Evolutionary conservation across 257 asterid genomes (phyloP), one percentile per base, ranked within the genome.

Genomic region (Solanum dulcamara): DNA sequence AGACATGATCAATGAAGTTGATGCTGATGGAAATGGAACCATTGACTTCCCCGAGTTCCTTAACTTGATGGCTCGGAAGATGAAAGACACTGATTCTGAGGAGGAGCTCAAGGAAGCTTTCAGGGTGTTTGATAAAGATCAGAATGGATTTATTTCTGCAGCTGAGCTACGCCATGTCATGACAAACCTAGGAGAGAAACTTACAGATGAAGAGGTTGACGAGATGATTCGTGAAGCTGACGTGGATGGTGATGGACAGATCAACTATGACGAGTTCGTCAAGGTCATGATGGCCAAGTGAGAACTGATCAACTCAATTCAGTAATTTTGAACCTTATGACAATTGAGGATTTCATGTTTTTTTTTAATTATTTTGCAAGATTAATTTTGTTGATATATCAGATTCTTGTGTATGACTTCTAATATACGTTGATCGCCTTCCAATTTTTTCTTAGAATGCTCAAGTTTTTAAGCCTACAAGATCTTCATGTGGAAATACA

Each of bases 281-380:
- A n/a, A n/a, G n/a, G n/a, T n/a, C n/a, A n/a, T n/a, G n/a, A n/a
- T n/a, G n/a, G n/a, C n/a, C n/a, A n/a, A n/a, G n/a, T n/a, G n/a
- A n/a, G n/a, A n/a, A n/a, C n/a, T n/a, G n/a, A n/a, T n/a, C n/a
- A 17, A 22, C n/a, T 51, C 15, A 6, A 51, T 17, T 51, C n/a
- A 13, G 84, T 60, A 59, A 80, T 67, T 84, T 64, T 77, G 79
- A 87, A 87, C 87, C 81, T 57, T 81, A 18, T 85, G 51, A 83
- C 88, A 81, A 88, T 83, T 85, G 85, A 79, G 64, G 82, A 85
- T 64, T 53, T 87, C 83, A 30, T 14, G 68, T 83, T 57, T 70
- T 26, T 62, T 88, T 51, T 48, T 60, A n/a, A n/a, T 81, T 62
- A 20, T 62, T 59, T 6, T 42, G 64, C 67, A 55, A 59, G 83